Base-by-base conservation (phyloP, 805 yeast genomes). In the Blastobotrys muscicola region DNA sequence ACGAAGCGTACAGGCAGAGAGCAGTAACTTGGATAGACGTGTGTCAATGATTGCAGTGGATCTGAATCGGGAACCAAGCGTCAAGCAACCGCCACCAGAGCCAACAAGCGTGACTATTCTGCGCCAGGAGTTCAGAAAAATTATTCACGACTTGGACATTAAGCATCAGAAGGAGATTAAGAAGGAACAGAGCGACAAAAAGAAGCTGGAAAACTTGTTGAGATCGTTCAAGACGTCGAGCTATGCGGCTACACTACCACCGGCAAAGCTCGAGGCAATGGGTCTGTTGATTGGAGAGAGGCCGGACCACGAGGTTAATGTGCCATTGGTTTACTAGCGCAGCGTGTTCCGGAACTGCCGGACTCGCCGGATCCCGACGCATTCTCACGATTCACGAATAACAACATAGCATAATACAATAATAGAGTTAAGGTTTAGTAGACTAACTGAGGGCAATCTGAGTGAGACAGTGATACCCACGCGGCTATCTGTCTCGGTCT, bases 111-210 rank as follows among this genome's bases (percentile, higher is more conserved):
- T 59, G 29, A 48, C 60, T 8, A 39, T 56, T 3, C 48, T 63
- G 34, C 57, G 65, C 36, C 61, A 59, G 39, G 63, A 64, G 46
- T 63, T 64, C 51, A 49, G 61, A 15, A 48, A 47, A 34, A 60
- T 62, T 32, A 49, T 62, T 2, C 48, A 46, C 30, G 64, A 60
- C 9, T 50, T 63, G 20, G 52, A 53, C 33, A 41, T 45, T 3
- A 50, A 54, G 39, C 64, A 63, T 39, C 44, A 50, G 32, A 39
- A 43, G 33, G 63, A 57, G 41, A 23, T 61, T 34, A 46, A 56
- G 30, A 45, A 45, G 29, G 52, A 51, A 36, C 56, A 50, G 33
- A 55, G 50, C 29, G 51, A 60, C 38, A 48, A 55, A 16, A 48
- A 48, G 31, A 51, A 45, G 39, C 43, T 57, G 15, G 51, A 52